Conservation (phyloP, 176 grass and related monocot species). For the Ampelocalamus luodianensis region DNA sequence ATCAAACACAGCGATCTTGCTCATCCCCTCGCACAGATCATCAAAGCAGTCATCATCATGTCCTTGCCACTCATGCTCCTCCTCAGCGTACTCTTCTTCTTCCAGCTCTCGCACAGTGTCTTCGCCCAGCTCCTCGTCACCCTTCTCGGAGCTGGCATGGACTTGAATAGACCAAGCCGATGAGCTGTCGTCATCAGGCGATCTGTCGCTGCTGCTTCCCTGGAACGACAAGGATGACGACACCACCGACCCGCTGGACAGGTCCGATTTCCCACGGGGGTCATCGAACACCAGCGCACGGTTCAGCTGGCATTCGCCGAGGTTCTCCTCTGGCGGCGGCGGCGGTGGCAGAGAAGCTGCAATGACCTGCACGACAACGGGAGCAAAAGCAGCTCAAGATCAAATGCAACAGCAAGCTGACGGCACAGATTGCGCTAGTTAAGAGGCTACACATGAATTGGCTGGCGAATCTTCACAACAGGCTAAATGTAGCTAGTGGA, state of each 20-base stretch:
- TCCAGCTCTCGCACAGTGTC: conserved; percentile 41
- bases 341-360: conserved; percentile 30
- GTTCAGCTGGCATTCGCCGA: conserved; percentile 49
- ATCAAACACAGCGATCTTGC: conserved; percentile 57
- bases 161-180: conserved; percentile 77
- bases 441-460: background rate
- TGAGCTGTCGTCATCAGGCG: conserved; percentile 60
- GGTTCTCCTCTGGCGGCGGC: background rate
- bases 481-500: background rate
- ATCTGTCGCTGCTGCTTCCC: conserved; percentile 38
- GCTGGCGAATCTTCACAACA: no score
- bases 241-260: conserved; percentile 34
- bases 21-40: conserved; percentile 72
- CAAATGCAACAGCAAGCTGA: conserved; percentile 3
- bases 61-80: conserved; percentile 2
- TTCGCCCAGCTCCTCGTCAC: conserved; percentile 39
- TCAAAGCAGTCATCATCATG: conserved; percentile 44
- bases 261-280: conserved; percentile 64
- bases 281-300: conserved; percentile 79
- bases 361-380: conserved; percentile 31
- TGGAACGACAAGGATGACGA: conserved; percentile 47
- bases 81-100: conserved; percentile 28
- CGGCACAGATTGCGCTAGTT: background rate
- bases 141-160: conserved; percentile 64
- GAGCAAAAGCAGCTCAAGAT: background rate